Base-by-base conservation (phyloP, 129 eudicot species). In the Helianthus tuberosus region DNA sequence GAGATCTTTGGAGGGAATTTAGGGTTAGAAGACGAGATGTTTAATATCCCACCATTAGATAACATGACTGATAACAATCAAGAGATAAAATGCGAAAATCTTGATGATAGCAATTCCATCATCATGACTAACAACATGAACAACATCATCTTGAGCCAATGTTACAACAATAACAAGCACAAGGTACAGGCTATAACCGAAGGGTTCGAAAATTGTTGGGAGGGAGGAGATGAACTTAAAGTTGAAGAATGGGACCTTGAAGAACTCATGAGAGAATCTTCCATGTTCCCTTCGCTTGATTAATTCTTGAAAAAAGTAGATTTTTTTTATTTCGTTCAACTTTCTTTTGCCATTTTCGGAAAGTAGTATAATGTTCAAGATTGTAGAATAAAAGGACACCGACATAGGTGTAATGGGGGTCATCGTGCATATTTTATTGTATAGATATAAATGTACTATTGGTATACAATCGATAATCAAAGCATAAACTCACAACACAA, bases 231-330 rank as follows among this genome's bases (percentile, higher is more conserved):
- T 38, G 88, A 82, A 46, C 61, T 86, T 44, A 88, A 81, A 72
- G 83, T 84, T 53, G 92, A 84, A 74, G 97, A 92, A 76, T 92
- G 96, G 97, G 91, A 92, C 82, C 85, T 92, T 73, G 97, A 92
- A 75, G 97, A 89, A 55, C 77, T 92, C 69, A 86, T 92, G 97
- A 92, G 82, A 70, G 96, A 87, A 76, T 83, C 79, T 64, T 78
- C 89, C 8, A 75, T 82, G 46, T 83, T 91, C 63, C 91, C 96
- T 68, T 83, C 86, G 44, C 87, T 86, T 77, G 91, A 85, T 64
- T 85, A 72, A 72, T 70, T 69, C 57, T 61, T 69, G n/a, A 55
- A 3, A 71, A 52, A 63, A 27, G 68, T 72, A 64, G 78, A 64
- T 29, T 79, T 49, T 59, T 64, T 25, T 50, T 38, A 12, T 69